Base-by-base conservation (phyloP, 306 rosid species). In the Albizia julibrissin region DNA sequence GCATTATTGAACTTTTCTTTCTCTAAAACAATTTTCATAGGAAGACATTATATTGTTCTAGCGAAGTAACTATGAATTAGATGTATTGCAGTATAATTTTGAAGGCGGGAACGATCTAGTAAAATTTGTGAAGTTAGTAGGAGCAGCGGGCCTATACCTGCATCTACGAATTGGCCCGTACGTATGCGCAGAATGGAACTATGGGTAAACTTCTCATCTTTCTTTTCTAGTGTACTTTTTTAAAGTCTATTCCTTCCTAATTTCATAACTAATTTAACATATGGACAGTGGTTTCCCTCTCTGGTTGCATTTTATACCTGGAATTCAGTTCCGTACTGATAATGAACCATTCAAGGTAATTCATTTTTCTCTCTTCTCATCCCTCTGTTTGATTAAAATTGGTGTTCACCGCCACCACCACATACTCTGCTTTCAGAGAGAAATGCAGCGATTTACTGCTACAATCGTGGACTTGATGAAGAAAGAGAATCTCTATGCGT, bases 161-260 rank as follows among this genome's bases (percentile, higher is more conserved):
- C 97, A 90, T 88, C 95, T 95, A 14, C 92, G 99, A 68, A 93
- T 95, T 80, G 99, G 99, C 72, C 99, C 99, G 10, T 95, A 95
- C 15, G 99, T 79, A 2, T 95, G 99, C 74, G 99, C 99, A 6
- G 99, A 95, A 82, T 95, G 99, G 99, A 95, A 95, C 87, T 95
- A 93, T 1, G 99, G 99, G 99, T 95, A 86, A 80, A 33, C 24
- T 27, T 74, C 6, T 19, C n/a, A 66, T 44, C 16, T 72, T 64
- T 58, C 39, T 54, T 2, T 27, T 42, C 6, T 5, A 0, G 5
- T 37, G 9, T 58, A 34, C 37, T 77, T 67, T 43, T 40, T 37
- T 1, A 4, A 5, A 19, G 14, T 40, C n/a, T 7, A n/a, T 69
- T 12, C 19, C 10, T 40, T 42, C 52, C 11, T 10, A 10, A 39